Evolutionary conservation across 2,329 filamentous ascomycete species (phyloP), one percentile per base, ranked within the genome.

Genomic region (Ophiostoma quercus): DNA sequence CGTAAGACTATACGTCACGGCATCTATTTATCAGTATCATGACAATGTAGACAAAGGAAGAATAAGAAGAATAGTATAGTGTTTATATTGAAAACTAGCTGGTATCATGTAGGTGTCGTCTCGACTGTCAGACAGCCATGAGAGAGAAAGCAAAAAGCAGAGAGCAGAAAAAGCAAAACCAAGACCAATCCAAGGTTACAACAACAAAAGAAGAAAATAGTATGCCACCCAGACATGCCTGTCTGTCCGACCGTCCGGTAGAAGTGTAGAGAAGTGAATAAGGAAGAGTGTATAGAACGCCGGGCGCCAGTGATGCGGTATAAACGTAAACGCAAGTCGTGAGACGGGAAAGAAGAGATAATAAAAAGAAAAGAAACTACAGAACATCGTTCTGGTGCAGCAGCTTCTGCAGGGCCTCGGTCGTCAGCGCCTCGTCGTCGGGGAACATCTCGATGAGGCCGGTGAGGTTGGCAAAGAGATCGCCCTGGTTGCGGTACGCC

Each of bases 381-480:
- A 88, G 77, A 70, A 89, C 82, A 63, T 78, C 77, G 74, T 88
- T 79, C 75, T 83, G 84, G 73, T 80, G 77, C 68, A 90, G 81
- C 41, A 90, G 79, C 73, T 77, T 80, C 75, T 80, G 81, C 66
- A 90, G 76, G 1, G 85, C 80, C 68, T 82, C 79, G 66, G 82
- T 85, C 75, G 84, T 84, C 72, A 89, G 88, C 54, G 81, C 77
- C 63, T 87, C 86, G 65, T 82, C 77, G 68, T 89, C 85, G 0
- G 94, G 92, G 66, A 97, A 90, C 84, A 95, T 91, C 76, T 93
- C 88, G 73, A 96, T 87, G 68, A 98, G 85, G 69, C 94, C 94
- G 0, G 95, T 92, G 68, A 98, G 83, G 75, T 94, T 96, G 73
- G 92, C 92, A 75, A 98, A 93, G 73, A 97, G 88, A 73, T 98